Percentiles rank a stretch among this genome's conserved stretches.
Evolutionary conservation across 108 stramenopile species (phyloP).

Genomic region (Cyclotella choctawhatcheeana): DNA sequence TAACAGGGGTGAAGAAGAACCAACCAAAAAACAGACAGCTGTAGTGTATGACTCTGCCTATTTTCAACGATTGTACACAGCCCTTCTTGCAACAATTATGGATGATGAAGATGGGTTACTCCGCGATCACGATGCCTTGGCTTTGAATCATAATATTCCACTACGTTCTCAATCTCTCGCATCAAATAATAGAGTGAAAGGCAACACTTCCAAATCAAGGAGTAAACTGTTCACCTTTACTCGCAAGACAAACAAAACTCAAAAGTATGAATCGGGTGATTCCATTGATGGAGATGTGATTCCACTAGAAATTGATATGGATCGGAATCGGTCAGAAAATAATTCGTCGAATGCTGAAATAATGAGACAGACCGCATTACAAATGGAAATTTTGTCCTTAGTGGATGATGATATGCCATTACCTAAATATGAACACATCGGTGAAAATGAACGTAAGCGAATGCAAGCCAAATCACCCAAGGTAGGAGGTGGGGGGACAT

Average conservation of each 20-base stretch:
- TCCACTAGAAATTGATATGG: background rate
- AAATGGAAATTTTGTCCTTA: constrained; percentile 44
- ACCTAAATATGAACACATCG: constrained; percentile 22
- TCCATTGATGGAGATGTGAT: background rate
- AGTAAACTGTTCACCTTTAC: constrained; percentile 47
- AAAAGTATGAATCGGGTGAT: constrained; percentile 21
- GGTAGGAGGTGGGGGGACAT: constrained; percentile 2
- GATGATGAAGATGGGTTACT: constrained; percentile 46
- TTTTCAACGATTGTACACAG: constrained; percentile 39
- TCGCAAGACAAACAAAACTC: constrained; percentile 4
- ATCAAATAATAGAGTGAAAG: background rate
- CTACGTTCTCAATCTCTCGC: constrained; percentile 3
- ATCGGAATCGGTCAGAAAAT: background rate
- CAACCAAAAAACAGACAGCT: background rate
- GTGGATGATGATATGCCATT: constrained; percentile 49
- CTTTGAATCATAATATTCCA: background rate
- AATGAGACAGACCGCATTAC: constrained; percentile 24
- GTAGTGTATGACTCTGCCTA: constrained; percentile 31
- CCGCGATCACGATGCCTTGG: background rate
- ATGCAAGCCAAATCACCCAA: constrained; percentile 21
- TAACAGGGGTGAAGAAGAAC: background rate
- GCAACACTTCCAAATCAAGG: background rate
- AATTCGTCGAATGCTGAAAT: constrained; percentile 27
- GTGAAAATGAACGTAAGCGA: constrained; percentile 6
- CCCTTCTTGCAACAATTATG: constrained; percentile 40